These are phyloP conservation scores for Zalaria obscura DNA, from an alignment of 2,329 filamentous ascomycete species.

Conservation along the genomic window DNA sequence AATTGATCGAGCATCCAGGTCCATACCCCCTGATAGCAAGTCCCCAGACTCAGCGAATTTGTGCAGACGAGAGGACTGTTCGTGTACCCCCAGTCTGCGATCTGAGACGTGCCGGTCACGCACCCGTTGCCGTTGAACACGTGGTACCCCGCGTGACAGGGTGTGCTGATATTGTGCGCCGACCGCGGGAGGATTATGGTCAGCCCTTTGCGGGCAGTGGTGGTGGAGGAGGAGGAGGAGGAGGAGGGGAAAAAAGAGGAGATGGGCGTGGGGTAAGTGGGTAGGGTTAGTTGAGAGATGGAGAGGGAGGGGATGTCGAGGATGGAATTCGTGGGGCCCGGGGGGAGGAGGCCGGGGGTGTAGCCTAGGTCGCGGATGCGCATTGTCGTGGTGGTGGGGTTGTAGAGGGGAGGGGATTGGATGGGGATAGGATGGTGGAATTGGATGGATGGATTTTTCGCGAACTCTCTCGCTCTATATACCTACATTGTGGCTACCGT, in stretches of 20 bases:
- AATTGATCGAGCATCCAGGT: conserved; percentile 35
- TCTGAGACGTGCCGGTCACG: conserved; percentile 47
- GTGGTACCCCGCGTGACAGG: conserved; percentile 33
- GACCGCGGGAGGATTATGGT: conserved; percentile 28
- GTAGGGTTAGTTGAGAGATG: conserved; percentile 24
- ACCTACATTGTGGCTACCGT: too few relatives aligned
- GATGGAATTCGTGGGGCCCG: conserved; percentile 27
- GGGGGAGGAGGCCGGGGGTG: conserved; percentile 23
- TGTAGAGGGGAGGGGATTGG: too few relatives aligned
- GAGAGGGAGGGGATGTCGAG: conserved; percentile 31
- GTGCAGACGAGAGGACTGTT: conserved; percentile 47
- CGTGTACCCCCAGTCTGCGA: conserved; percentile 46
- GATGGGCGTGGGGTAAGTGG: conserved; percentile 8
- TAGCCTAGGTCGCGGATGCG: conserved; percentile 20
- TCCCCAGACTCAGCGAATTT: conserved; percentile 43
- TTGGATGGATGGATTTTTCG: too few relatives aligned
- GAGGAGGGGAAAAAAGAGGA: conserved; percentile 3
- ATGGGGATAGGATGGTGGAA: too few relatives aligned
- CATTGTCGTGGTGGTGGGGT: too few relatives aligned
- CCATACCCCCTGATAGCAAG: conserved; percentile 45
- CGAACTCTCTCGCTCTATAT: too few relatives aligned
- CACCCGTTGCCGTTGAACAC: conserved; percentile 52
- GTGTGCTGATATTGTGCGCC: conserved; percentile 25
- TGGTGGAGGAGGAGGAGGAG: conserved; percentile 7
- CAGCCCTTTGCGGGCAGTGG: conserved; percentile 25